Conservation (phyloP, 2,329 filamentous ascomycete genomes). For the Arthrobotrys megalospora region DNA sequence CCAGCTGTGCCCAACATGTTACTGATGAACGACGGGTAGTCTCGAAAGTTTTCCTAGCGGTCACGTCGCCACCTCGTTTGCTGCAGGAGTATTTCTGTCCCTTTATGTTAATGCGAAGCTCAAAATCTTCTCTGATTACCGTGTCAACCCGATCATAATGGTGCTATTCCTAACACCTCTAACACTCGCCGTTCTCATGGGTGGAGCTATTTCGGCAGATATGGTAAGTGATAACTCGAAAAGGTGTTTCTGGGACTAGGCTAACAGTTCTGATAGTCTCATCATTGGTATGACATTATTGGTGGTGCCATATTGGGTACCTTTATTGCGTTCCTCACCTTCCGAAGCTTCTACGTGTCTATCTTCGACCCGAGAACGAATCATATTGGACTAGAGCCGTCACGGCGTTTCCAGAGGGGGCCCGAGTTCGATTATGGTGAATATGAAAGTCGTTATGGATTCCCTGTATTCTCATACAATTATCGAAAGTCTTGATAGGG, state of each 20-base stretch:
- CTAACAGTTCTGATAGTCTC: conserved; percentile 36
- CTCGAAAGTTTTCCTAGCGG: conserved; percentile 56
- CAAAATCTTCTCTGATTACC: conserved; percentile 50
- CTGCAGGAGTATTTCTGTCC: conserved; percentile 45
- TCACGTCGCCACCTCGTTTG: conserved; percentile 54
- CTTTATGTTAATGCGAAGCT: conserved; percentile 53
- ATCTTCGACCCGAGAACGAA: conserved; percentile 40
- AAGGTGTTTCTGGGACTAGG: background rate
- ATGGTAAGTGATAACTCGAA: conserved; percentile 31
- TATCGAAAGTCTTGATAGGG: conserved; percentile 1
- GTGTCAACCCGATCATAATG: conserved; percentile 44
- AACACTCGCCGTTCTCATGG: conserved; percentile 48
- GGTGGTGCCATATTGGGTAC: conserved; percentile 41
- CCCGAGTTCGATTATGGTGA: conserved; percentile 22
- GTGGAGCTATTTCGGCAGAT: conserved; percentile 50
- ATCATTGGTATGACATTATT: conserved; percentile 53
- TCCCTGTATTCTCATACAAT: conserved; percentile 27
- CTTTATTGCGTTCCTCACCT: conserved; percentile 39
- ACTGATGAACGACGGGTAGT: background rate
- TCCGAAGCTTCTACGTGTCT: conserved; percentile 37
- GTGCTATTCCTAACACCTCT: conserved; percentile 41
- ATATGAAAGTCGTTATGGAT: conserved; percentile 35
- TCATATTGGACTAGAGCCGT: conserved; percentile 43
- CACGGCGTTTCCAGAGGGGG: conserved; percentile 13
- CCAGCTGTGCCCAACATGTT: background rate